Evolutionary conservation across 2,329 filamentous ascomycete genomes (phyloP).

Genomic region (Fusarium lyarnte): DNA sequence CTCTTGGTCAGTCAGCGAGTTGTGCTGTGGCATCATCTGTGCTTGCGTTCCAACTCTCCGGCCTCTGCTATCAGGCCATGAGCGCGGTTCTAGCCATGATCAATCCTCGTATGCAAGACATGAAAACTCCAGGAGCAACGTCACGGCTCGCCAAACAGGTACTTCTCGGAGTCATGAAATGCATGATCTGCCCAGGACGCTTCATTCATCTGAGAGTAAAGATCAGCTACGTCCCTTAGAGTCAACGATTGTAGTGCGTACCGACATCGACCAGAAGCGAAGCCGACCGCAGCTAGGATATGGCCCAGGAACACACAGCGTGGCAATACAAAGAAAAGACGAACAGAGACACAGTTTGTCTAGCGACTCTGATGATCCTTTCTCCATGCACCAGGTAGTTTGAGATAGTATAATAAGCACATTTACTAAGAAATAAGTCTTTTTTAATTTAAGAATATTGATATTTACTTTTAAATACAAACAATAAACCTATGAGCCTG

Average conservation of each 20-base stretch:
- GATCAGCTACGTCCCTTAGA: not conserved
- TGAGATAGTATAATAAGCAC: not conserved
- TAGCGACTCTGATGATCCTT: not conserved
- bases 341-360: not conserved
- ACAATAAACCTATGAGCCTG: too few relatives aligned
- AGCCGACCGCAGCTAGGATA: not conserved
- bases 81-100: not conserved
- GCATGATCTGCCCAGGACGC: not conserved
- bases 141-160: not conserved
- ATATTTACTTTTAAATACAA: too few relatives aligned
- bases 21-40: not conserved
- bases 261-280: not conserved
- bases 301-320: fast-evolving
- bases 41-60: not conserved
- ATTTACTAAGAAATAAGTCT: too few relatives aligned
- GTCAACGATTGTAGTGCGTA: not conserved
- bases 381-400: not conserved
- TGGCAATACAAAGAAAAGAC: not conserved
- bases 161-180: not conserved
- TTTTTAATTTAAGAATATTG: too few relatives aligned
- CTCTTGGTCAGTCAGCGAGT: not conserved
- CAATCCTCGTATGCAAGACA: not conserved
- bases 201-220: not conserved
- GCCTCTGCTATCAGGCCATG: not conserved
- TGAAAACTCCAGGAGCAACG: not conserved